Evolutionary conservation across 306 rosid species (phyloP).

Genomic region (Sicyos baderoa): DNA sequence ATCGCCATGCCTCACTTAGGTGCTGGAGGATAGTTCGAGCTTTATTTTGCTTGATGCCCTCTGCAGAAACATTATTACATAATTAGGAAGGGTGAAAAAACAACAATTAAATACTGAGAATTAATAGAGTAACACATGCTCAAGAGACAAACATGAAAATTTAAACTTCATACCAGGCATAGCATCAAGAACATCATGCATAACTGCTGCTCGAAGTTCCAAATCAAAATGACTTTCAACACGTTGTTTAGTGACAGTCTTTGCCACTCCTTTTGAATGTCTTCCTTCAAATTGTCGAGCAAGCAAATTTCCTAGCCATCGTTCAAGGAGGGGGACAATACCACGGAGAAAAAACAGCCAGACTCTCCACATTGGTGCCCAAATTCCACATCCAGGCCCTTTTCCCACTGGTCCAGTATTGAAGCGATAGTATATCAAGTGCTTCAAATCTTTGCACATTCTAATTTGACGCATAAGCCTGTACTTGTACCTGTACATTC

Average conservation of each 20-base stretch:
- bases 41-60: conserved; percentile 97
- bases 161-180: conserved; percentile 58
- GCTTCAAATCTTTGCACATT: conserved; percentile 98
- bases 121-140: background rate
- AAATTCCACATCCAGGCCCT: conserved; percentile 98
- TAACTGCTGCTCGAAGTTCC: conserved; percentile 98
- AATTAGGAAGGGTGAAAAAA: background rate
- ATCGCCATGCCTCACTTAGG: conserved; percentile 99
- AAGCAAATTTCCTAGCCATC: conserved; percentile 95
- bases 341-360: conserved; percentile 99
- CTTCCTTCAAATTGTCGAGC: conserved; percentile 99
- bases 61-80: conserved; percentile 30
- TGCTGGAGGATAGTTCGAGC: conserved; percentile 96
- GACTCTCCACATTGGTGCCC: conserved; percentile 99
- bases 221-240: conserved; percentile 98
- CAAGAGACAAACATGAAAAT: background rate
- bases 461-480: conserved; percentile 97
- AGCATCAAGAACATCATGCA: conserved; percentile 99
- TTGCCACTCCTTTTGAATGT: conserved; percentile 96
- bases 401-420: conserved; percentile 99
- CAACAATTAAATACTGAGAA: conserved; percentile 8
- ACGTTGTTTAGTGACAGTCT: conserved; percentile 98
- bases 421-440: conserved; percentile 91
- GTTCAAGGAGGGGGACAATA: conserved; percentile 89
- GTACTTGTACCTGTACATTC: conserved; percentile 95